Percentiles rank a stretch among this genome's conserved stretches.
Conservation (phyloP, 2,329 filamentous ascomycete genomes). For the Emmonsiellopsis sp. region DNA sequence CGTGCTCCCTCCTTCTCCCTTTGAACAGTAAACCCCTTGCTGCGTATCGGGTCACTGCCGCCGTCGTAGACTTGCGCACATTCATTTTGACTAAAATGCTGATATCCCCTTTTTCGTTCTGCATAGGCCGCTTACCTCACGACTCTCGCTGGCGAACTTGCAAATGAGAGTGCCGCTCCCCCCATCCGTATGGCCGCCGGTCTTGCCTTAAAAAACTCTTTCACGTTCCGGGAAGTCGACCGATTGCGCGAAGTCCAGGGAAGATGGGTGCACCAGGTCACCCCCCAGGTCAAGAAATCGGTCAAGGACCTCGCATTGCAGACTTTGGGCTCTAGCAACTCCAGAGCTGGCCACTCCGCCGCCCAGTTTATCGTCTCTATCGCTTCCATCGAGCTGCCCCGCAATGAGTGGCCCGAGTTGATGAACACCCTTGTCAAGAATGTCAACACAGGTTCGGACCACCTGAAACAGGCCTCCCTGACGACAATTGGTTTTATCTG, state of each 20-base stretch:
- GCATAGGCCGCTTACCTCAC: conserved; percentile 79
- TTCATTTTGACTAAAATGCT: background rate
- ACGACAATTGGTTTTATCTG: conserved; percentile 98
- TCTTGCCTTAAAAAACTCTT: conserved; percentile 96
- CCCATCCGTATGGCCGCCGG: conserved; percentile 89
- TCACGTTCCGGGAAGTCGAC: conserved; percentile 81
- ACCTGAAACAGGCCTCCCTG: conserved; percentile 89
- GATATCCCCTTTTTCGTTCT: background rate
- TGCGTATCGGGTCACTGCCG: conserved; percentile 3
- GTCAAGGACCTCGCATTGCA: conserved; percentile 88
- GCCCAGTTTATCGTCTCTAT: conserved; percentile 95
- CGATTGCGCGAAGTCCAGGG: conserved; percentile 83
- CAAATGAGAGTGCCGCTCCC: conserved; percentile 75
- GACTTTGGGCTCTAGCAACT: conserved; percentile 70
- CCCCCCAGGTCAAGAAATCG: conserved; percentile 69
- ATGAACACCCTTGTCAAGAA: conserved; percentile 85
- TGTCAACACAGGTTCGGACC: conserved; percentile 74
- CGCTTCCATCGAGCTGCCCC: conserved; percentile 86
- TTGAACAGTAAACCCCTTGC: conserved; percentile 11
- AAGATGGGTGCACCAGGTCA: conserved; percentile 83
- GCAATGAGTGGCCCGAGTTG: conserved; percentile 86
- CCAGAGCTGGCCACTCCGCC: conserved; percentile 76
- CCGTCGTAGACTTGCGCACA: background rate
- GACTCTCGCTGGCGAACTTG: conserved; percentile 86
- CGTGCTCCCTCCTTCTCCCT: conserved; percentile 33